Evolutionary conservation across 345 rosid species (phyloP).

Genomic region (Hypericum androsaemum): DNA sequence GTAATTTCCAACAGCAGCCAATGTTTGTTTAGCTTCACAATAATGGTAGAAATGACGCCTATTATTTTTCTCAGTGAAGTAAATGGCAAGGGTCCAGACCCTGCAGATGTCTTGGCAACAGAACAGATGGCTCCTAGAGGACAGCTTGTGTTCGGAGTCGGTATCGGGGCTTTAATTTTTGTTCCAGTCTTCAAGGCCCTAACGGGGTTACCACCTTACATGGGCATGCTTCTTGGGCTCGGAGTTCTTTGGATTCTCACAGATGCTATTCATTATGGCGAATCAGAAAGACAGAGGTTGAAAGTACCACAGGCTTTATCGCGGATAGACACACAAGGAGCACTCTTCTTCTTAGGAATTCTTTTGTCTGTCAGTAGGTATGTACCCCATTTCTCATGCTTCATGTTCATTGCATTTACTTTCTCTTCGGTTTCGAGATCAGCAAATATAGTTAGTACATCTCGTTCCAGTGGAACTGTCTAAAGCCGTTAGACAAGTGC

Average conservation of each 20-base stretch:
- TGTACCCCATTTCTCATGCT: not conserved
- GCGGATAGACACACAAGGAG: constrained; percentile 88
- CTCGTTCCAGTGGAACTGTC: too few relatives aligned
- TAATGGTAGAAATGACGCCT: constrained; percentile 19
- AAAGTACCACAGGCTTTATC: constrained; percentile 96
- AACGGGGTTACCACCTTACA: constrained; percentile 92
- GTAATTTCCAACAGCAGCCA: constrained; percentile 14
- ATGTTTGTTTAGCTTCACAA: constrained; percentile 4
- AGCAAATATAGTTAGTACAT: too few relatives aligned
- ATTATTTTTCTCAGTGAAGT: constrained; percentile 55
- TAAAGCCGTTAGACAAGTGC: too few relatives aligned
- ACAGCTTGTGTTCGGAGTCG: constrained; percentile 70
- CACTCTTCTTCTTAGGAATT: constrained; percentile 88
- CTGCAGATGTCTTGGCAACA: constrained; percentile 53
- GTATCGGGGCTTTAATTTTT: constrained; percentile 77
- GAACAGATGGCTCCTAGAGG: constrained; percentile 96
- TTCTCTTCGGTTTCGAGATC: too few relatives aligned
- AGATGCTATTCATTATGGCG: constrained; percentile 91
- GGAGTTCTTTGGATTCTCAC: constrained; percentile 98
- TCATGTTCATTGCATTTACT: too few relatives aligned
- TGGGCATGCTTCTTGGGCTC: constrained; percentile 91
- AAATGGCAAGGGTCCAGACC: constrained; percentile 63
- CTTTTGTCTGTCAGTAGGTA: constrained; percentile 90
- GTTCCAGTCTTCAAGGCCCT: constrained; percentile 89
- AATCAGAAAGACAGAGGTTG: constrained; percentile 75